Evolutionary conservation across 176 grass and related monocot genomes (phyloP).

Genomic region (Thinopyrum elongatum): DNA sequence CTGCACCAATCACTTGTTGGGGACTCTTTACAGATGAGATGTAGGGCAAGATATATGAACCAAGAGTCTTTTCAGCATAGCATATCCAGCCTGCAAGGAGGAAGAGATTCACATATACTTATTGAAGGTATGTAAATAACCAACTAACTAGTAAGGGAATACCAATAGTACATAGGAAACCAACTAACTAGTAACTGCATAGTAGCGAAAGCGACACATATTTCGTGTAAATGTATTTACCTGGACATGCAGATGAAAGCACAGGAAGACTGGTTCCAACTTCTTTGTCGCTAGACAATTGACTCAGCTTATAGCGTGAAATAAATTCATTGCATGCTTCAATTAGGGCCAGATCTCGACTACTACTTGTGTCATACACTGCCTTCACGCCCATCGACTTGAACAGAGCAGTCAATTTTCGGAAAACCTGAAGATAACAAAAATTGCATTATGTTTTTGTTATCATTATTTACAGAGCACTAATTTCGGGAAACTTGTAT

Average conservation of each 20-base stretch:
- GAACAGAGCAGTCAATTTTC: slow-evolving; percentile 76
- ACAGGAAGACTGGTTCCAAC: slow-evolving; percentile 60
- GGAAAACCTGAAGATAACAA: slow-evolving; percentile 59
- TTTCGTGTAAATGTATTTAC: slow-evolving; percentile 32
- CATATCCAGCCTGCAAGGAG: slow-evolving; percentile 84
- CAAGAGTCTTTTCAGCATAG: slow-evolving; percentile 99
- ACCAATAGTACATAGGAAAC: background rate
- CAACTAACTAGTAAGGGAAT: background rate
- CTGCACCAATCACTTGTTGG: slow-evolving; percentile 83
- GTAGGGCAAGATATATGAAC: slow-evolving; percentile 92
- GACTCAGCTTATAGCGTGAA: slow-evolving; percentile 55
- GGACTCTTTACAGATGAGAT: slow-evolving; percentile 99
- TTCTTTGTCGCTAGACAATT: slow-evolving; percentile 48
- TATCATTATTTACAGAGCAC: background rate
- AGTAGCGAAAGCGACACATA: background rate
- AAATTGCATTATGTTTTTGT: background rate
- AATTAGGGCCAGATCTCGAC: slow-evolving; percentile 82
- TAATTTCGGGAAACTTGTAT: no score
- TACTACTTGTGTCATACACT: slow-evolving; percentile 81
- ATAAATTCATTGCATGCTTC: slow-evolving; percentile 97
- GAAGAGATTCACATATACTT: background rate
- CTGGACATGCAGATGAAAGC: slow-evolving; percentile 94
- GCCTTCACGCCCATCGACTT: slow-evolving; percentile 88
- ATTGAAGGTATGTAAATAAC: background rate
- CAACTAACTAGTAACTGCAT: background rate